These are phyloP conservation scores for Ophiostoma sp. DNA, from an alignment of 2,329 filamentous ascomycete genomes.

Conservation along the genomic window DNA sequence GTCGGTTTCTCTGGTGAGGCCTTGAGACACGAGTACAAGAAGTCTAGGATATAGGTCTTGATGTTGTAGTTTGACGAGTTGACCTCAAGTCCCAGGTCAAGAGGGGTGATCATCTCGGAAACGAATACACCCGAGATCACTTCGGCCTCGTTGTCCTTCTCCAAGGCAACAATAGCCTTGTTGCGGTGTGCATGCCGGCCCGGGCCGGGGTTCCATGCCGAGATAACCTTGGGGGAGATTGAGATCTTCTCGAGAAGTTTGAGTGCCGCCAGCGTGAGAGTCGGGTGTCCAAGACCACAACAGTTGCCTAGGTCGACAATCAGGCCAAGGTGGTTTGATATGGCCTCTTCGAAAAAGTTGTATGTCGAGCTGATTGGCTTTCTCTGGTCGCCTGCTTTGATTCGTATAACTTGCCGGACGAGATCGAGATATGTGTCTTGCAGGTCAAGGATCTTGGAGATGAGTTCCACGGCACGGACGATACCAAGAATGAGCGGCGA, in stretches of 20 bases:
- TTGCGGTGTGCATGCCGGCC: constrained; percentile 62
- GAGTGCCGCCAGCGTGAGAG: constrained; percentile 73
- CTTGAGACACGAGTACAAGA: constrained; percentile 73
- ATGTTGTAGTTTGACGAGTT: constrained; percentile 69
- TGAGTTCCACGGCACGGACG: constrained; percentile 73
- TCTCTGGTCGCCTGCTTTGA: constrained; percentile 54
- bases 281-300: constrained; percentile 75
- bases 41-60: constrained; percentile 78
- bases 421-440: constrained; percentile 90
- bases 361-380: constrained; percentile 65
- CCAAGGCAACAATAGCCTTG: constrained; percentile 82
- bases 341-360: constrained; percentile 85
- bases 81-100: constrained; percentile 68
- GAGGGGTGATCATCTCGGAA: constrained; percentile 58
- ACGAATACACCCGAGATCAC: constrained; percentile 71
- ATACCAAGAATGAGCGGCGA: constrained; percentile 78
- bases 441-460: constrained; percentile 75
- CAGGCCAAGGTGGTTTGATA: constrained; percentile 72
- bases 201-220: constrained; percentile 58
- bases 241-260: constrained; percentile 81
- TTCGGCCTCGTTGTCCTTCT: constrained; percentile 72
- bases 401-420: constrained; percentile 70
- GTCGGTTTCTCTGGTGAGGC: constrained; percentile 72
- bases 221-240: constrained; percentile 72
- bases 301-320: constrained; percentile 81